These are phyloP conservation scores for Cordyceps cicadae DNA, from an alignment of 2,329 filamentous ascomycete genomes.

Conservation along the genomic window DNA sequence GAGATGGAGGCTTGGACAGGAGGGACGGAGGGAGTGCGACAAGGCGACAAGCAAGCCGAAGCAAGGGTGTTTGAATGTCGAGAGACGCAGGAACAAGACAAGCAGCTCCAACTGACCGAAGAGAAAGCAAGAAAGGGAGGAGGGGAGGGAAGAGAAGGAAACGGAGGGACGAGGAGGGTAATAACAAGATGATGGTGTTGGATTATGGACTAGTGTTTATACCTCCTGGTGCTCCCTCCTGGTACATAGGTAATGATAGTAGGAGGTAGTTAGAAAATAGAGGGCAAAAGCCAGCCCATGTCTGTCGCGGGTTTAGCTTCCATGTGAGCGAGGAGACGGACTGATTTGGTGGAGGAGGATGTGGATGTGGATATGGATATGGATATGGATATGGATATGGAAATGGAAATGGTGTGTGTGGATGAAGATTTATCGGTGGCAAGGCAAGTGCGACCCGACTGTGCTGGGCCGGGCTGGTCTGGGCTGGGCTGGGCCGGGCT, in stretches of 20 bases:
- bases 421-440: neutral
- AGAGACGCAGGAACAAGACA: neutral
- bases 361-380: neutral
- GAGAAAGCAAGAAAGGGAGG: neutral
- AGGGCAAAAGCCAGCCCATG: neutral
- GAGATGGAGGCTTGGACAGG: conserved; percentile 1
- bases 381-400: neutral
- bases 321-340: neutral
- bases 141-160: neutral
- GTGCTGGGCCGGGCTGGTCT: neutral
- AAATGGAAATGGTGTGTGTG: neutral
- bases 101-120: neutral
- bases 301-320: conserved; percentile 7
- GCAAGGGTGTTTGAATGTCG: neutral
- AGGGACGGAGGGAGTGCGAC: neutral
- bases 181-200: conserved; percentile 4
- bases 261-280: neutral
- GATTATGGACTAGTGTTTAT: conserved; percentile 9
- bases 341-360: neutral
- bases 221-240: neutral
- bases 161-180: neutral
- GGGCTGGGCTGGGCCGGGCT: neutral
- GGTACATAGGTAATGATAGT: neutral
- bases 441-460: neutral
- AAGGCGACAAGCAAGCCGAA: neutral